Conservation (phyloP, 352 stramenopile species). For the Globisporangium alternatum region DNA sequence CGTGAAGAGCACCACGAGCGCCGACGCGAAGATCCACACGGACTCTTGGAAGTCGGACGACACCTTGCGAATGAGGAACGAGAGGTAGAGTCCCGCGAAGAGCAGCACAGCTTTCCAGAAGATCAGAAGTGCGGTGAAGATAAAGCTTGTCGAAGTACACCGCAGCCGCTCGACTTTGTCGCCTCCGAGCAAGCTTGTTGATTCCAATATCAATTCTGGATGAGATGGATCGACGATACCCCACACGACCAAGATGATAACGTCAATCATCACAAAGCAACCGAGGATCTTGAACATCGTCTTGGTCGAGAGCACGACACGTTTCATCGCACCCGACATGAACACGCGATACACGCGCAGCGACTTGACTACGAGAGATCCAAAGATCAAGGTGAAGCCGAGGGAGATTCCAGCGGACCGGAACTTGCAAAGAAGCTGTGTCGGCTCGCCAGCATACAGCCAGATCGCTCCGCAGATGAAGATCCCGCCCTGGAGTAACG, state of each 20-base stretch:
- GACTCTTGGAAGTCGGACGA: slow-evolving; percentile 27
- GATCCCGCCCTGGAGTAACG: slow-evolving; percentile 49
- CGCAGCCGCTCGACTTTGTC: not conserved
- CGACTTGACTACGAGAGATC: slow-evolving; percentile 44
- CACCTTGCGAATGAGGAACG: slow-evolving; percentile 64
- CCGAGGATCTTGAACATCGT: slow-evolving; percentile 44
- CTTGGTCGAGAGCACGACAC: slow-evolving; percentile 31
- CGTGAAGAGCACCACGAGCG: no score
- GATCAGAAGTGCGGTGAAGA: slow-evolving; percentile 49
- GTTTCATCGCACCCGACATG: slow-evolving; percentile 36
- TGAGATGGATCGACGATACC: slow-evolving; percentile 3
- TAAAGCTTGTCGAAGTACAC: slow-evolving; percentile 8
- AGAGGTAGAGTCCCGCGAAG: slow-evolving; percentile 39
- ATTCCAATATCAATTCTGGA: not conserved
- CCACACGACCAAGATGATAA: slow-evolving; percentile 32
- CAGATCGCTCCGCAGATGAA: slow-evolving; percentile 39
- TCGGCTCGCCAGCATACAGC: slow-evolving; percentile 44
- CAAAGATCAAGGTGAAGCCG: slow-evolving; percentile 54
- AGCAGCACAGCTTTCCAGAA: slow-evolving; percentile 60
- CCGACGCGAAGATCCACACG: slow-evolving; percentile 37
- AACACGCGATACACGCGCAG: slow-evolving; percentile 56
- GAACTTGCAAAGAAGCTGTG: slow-evolving; percentile 26
- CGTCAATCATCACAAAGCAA: slow-evolving; percentile 33
- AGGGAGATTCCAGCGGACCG: slow-evolving; percentile 32
- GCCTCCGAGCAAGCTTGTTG: not conserved